Evolutionary conservation across 345 rosid species (phyloP).

Genomic region (Rhizophora mangle): DNA sequence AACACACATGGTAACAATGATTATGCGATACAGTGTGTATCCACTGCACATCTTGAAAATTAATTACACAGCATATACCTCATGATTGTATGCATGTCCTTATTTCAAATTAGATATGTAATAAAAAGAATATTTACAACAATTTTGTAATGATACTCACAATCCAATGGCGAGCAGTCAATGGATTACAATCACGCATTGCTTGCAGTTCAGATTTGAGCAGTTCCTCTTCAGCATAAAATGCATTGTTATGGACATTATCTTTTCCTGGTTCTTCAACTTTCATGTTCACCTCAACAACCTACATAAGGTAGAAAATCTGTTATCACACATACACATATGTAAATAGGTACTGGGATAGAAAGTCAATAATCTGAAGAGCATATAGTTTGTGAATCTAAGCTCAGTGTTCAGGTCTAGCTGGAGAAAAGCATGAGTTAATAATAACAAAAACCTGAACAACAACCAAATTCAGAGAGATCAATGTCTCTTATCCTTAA

Average conservation of each 20-base stretch:
- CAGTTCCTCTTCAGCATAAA: constrained; percentile 81
- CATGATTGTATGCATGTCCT: neutral
- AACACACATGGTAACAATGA: no score
- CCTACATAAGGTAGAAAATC: constrained; percentile 32
- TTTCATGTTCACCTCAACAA: constrained; percentile 75
- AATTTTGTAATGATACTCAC: constrained; percentile 38
- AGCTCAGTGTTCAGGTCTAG: neutral
- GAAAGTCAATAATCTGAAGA: no score
- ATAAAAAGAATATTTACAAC: neutral
- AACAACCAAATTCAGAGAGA: constrained; percentile 1
- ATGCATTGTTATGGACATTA: constrained; percentile 85
- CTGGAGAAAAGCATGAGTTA: neutral
- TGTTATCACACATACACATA: neutral
- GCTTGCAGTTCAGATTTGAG: constrained; percentile 74
- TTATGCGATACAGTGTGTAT: neutral
- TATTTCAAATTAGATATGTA: constrained; percentile 4
- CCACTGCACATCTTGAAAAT: neutral
- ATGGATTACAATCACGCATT: constrained; percentile 79
- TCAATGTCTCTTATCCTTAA: neutral
- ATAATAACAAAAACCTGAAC: neutral
- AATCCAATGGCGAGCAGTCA: constrained; percentile 88
- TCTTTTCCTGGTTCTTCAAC: constrained; percentile 77
- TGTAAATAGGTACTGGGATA: no score
- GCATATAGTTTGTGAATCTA: no score
- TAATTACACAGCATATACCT: neutral